A percentile compares a stretch with the other conserved stretches of the same genome.
These are phyloP conservation scores for Syzygium malaccense DNA, from an alignment of 441 rosid genomes.

Conservation along the genomic window DNA sequence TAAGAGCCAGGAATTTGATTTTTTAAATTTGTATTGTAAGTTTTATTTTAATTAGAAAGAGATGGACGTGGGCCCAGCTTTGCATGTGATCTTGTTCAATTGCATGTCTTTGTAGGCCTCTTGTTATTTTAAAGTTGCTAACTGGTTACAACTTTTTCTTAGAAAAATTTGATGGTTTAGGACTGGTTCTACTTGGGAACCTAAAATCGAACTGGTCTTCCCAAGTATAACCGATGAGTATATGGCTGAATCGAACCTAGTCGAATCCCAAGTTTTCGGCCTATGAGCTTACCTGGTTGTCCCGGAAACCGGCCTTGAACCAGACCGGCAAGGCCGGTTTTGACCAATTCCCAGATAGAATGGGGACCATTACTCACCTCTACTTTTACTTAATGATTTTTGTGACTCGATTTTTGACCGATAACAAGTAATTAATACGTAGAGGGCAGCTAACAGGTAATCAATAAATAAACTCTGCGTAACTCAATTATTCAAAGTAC, in stretches of 20 bases:
- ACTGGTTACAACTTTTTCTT: not conserved
- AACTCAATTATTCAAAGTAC: not conserved
- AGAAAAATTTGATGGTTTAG: not conserved
- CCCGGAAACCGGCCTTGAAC: not conserved
- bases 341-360: not conserved
- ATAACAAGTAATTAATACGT: not conserved
- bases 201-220: not conserved
- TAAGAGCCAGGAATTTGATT: not conserved
- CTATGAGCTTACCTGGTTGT: not conserved
- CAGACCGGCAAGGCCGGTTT: not conserved
- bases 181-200: not conserved
- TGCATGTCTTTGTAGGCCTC: not conserved
- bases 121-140: not conserved
- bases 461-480: not conserved
- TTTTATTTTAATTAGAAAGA: not conserved
- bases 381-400: not conserved
- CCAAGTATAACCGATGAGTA: not conserved
- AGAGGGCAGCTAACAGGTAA: not conserved
- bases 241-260: not conserved
- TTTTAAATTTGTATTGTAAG: not conserved
- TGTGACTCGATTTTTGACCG: not conserved
- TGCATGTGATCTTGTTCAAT: not conserved
- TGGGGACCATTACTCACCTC: not conserved
- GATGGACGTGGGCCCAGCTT: not conserved
- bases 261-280: not conserved